Conservation (phyloP, 768 basidiomycete genomes). For the Phanerodontia chrysosporium region DNA sequence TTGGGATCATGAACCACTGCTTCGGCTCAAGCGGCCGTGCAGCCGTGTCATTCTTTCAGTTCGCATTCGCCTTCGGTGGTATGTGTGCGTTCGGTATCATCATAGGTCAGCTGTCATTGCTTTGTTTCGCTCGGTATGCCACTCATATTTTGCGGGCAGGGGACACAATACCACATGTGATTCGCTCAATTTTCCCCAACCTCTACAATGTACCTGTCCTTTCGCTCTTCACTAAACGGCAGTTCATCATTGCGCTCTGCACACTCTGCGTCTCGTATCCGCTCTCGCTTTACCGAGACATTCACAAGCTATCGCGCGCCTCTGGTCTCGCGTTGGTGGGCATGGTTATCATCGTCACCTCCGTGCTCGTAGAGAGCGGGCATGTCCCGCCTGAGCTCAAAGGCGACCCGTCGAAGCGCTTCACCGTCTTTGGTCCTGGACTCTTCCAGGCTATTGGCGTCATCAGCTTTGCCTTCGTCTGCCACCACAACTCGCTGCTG, state of each 20-base stretch:
- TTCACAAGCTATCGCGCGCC: conserved; percentile 92
- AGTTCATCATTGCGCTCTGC: conserved; percentile 85
- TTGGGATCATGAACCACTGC: conserved; percentile 90
- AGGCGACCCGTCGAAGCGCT: conserved; percentile 71
- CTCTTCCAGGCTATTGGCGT: conserved; percentile 96
- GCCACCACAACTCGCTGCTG: conserved; percentile 95
- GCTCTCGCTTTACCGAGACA: conserved; percentile 92
- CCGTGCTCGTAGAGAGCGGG: conserved; percentile 81
- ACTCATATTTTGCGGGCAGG: conserved; percentile 37
- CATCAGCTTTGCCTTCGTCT: conserved; percentile 94
- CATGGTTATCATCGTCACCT: conserved; percentile 89
- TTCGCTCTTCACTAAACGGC: conserved; percentile 74
- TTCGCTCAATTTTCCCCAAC: conserved; percentile 78
- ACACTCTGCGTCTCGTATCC: conserved; percentile 91
- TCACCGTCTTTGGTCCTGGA: conserved; percentile 73
- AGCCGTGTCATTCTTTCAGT: conserved; percentile 95
- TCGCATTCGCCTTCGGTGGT: conserved; percentile 97
- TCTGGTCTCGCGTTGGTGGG: conserved; percentile 87
- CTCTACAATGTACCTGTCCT: conserved; percentile 64
- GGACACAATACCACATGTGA: conserved; percentile 94
- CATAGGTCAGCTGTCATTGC: conserved; percentile 47
- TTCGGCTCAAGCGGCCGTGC: conserved; percentile 91
- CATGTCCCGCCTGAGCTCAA: conserved; percentile 68
- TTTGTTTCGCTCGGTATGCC: not conserved
- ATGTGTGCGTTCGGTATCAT: conserved; percentile 99